phyloP scores from a whole-genome alignment of 2,329 filamentous ascomycete genomes.

The Ophiostoma sp. region DNA sequence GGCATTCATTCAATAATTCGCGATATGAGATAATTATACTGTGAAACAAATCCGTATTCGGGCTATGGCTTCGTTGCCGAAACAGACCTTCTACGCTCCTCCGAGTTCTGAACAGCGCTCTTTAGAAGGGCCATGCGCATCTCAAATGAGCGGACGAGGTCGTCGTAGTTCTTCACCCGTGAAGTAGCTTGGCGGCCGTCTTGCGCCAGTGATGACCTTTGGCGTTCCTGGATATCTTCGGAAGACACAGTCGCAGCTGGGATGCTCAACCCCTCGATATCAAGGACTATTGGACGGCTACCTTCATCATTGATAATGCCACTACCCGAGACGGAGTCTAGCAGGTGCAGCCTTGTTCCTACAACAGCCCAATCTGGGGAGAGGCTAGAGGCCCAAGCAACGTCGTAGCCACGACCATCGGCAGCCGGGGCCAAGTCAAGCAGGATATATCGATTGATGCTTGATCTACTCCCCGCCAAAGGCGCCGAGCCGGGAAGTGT shows the following conservation, averaged over 20 bases:
- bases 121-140: conserved; percentile 51
- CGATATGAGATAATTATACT: no score
- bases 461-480: conserved; percentile 36
- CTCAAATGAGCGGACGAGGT: conserved; percentile 53
- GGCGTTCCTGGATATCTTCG: background rate
- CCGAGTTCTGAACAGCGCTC: conserved; percentile 49
- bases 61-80: background rate
- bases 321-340: conserved; percentile 32
- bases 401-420: conserved; percentile 41
- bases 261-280: conserved; percentile 48
- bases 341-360: conserved; percentile 42
- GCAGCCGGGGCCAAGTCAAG: conserved; percentile 48
- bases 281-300: conserved; percentile 51
- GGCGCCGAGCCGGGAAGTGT: background rate
- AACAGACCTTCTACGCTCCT: conserved; percentile 31
- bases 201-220: background rate
- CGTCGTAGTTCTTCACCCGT: conserved; percentile 42
- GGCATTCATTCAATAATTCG: no score
- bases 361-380: conserved; percentile 65
- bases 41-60: conserved; percentile 21
- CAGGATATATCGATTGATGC: conserved; percentile 48
- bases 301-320: conserved; percentile 23
- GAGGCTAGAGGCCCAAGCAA: conserved; percentile 67
- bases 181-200: background rate
- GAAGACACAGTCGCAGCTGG: background rate